Conservation (phyloP, 2,329 filamentous ascomycete genomes). For the Penicillium sp. region DNA sequence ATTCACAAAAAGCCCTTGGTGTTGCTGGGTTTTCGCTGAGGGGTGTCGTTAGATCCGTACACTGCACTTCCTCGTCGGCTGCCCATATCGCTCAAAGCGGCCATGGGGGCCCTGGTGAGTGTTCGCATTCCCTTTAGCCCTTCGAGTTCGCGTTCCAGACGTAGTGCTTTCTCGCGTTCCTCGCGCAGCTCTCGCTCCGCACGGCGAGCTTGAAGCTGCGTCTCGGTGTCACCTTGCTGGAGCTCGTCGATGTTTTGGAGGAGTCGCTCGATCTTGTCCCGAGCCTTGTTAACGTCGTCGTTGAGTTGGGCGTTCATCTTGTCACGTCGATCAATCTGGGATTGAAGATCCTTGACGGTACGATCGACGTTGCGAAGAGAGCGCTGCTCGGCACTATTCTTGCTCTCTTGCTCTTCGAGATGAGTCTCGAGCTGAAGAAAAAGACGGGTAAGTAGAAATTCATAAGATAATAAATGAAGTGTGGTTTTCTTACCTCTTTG, state of each 20-base stretch:
- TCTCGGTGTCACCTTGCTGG: conserved; percentile 78
- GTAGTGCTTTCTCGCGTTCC: conserved; percentile 75
- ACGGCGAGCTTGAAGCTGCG: conserved; percentile 76
- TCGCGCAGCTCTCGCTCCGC: conserved; percentile 88
- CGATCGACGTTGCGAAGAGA: conserved; percentile 91
- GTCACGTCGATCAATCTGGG: conserved; percentile 88
- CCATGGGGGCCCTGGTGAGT: conserved; percentile 30
- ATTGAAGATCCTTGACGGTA: conserved; percentile 86
- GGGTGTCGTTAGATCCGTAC: conserved; percentile 51
- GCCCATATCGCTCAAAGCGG: conserved; percentile 39
- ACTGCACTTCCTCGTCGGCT: conserved; percentile 41
- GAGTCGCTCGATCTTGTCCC: conserved; percentile 87
- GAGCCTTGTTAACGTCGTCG: conserved; percentile 79
- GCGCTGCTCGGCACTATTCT: conserved; percentile 76
- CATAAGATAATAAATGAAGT: neutral
- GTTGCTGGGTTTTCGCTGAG: conserved; percentile 67
- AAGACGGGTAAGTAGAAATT: conserved; percentile 19
- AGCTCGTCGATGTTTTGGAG: conserved; percentile 91
- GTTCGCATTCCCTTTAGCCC: conserved; percentile 68
- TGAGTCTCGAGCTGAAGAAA: conserved; percentile 73
- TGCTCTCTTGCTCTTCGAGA: conserved; percentile 77
- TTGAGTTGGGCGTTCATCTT: conserved; percentile 77
- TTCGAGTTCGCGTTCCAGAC: conserved; percentile 85
- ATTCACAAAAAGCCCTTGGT: conserved; percentile 73
- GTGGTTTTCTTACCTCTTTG: conserved; percentile 70